Base-by-base conservation (phyloP, 768 basidiomycete genomes). In the Dictyophora rubrovolvata region DNA sequence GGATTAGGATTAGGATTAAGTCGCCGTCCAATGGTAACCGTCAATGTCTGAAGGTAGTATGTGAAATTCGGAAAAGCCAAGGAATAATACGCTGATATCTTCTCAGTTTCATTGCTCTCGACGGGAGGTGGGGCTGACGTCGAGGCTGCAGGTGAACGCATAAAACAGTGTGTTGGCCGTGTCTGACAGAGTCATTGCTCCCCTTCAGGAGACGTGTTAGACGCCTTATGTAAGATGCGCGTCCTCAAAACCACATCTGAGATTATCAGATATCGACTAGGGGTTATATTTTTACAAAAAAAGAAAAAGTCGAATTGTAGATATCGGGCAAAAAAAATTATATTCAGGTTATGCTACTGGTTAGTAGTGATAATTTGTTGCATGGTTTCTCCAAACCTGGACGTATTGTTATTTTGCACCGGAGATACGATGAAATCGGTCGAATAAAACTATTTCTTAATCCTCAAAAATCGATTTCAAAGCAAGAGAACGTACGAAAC, bases 11-110 rank as follows among this genome's bases (percentile, higher is more conserved):
- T 76, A 18, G 55, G 61, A 33, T 81, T 80, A 68, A 89, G 91
- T 63, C 92, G 82, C 48, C 96, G 83, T 47, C 96, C 96, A 70
- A 99, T 94, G 60, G 92, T 92, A 65, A 96, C 88, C 46, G 83
- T 85, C 63, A 96, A 85, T 20, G 92, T 97, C 74, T 96, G 90
- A 59, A 99, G 88, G 77, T 94, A 99, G 74, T 96, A 98, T 57
- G 91, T 91, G 74, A 93, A 94, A 70, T 86, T 83, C 34, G 90
- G 90, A 69, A 96, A 96, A 70, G 92, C 89, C 60, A 95, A 86
- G 69, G 86, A 88, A 74, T 93, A 94, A 69, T 93, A 95, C 61
- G 93, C 93, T 70, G 86, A 85, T 69, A 93, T 91, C 81, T 84
- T 90, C 74, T 86, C 84, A 63, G 85, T 36, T 23, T 59, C 57